Evolutionary conservation across 345 rosid genomes (phyloP), one percentile per base, ranked within the genome.

Genomic region (Linum trigynum): DNA sequence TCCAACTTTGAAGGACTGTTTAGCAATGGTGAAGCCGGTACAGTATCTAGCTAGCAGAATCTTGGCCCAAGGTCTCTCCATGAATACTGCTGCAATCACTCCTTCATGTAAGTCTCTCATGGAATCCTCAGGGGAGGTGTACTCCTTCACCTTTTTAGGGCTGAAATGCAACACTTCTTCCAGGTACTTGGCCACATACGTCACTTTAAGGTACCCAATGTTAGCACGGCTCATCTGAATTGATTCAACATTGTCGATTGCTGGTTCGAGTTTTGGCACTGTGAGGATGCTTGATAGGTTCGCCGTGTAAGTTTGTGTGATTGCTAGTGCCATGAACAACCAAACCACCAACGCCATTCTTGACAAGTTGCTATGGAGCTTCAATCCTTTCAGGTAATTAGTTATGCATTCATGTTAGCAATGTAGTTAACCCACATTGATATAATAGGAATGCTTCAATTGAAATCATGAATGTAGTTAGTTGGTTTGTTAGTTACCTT

Each of bases 341-440:
- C 72, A 75, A 7, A 43, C 69, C 63, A 61, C 61, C 68, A 67
- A 61, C 62, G 73, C n/a, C 70, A 71, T 50, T 32, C 75, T 48
- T 0, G 79, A 76, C n/a, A 71, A 41, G 62, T 76, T 76, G 67
- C 75, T 71, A 14, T 61, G 67, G 12, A 76, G 43, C 58, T 32
- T 68, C 45, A 43, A 61, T 2, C 73, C 79, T 76, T 17, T 45
- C 12, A 7, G 51, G 7, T 23, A 23, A 23, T 23, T 23, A 23
- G 32, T 23, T 23, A 23, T 45, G 7, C 51, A 45, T 9, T 14
- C 51, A 45, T 45, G 51, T 45, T 45, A 45, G 11, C 2, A 2
- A 45, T 14, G 2, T 2, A 45, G 51, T 23, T 23, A 23, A 23
- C 32, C 32, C 51, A 45, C 51, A 45, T 4, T 41, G 45, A 41